Evolutionary conservation across 2,329 filamentous ascomycete species (phyloP).

Genomic region (Xylariaceae sp.): DNA sequence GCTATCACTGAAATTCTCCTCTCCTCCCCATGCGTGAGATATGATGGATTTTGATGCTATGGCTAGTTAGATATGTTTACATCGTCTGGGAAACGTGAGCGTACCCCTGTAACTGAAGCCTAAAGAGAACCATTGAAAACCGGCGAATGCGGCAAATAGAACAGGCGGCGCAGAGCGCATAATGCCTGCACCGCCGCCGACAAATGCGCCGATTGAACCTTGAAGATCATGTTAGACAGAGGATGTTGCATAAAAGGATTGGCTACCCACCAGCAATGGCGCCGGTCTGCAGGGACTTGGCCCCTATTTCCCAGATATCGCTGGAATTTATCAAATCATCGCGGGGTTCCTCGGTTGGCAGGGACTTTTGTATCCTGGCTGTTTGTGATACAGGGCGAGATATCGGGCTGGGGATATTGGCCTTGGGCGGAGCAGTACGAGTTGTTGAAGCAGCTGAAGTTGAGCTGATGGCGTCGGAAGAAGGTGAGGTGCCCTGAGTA

Average conservation of each 20-base stretch:
- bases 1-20: slow-evolving; percentile 48
- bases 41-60: slow-evolving; percentile 47
- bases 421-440: slow-evolving; percentile 1
- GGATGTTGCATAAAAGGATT: slow-evolving; percentile 8
- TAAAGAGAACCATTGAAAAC: slow-evolving; percentile 76
- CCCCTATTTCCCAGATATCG: slow-evolving; percentile 25
- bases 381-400: no score
- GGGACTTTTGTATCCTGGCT: neutral
- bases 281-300: slow-evolving; percentile 28
- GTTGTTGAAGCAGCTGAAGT: slow-evolving; percentile 11
- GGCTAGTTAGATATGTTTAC: slow-evolving; percentile 7
- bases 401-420: slow-evolving; percentile 2
- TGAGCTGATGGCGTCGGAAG: no score
- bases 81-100: slow-evolving; percentile 20
- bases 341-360: slow-evolving; percentile 3
- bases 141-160: slow-evolving; percentile 67
- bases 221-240: slow-evolving; percentile 18
- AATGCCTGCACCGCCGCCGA: slow-evolving; percentile 68
- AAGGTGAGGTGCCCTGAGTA: slow-evolving; percentile 17
- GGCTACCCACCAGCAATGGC: slow-evolving; percentile 23
- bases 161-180: slow-evolving; percentile 63
- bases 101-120: slow-evolving; percentile 73
- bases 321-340: slow-evolving; percentile 21
- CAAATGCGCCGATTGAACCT: slow-evolving; percentile 57
- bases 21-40: slow-evolving; percentile 45